Evolutionary conservation across 805 yeast species (phyloP), one percentile per base, ranked within the genome.

Genomic region (Metschnikowia continentalis): DNA sequence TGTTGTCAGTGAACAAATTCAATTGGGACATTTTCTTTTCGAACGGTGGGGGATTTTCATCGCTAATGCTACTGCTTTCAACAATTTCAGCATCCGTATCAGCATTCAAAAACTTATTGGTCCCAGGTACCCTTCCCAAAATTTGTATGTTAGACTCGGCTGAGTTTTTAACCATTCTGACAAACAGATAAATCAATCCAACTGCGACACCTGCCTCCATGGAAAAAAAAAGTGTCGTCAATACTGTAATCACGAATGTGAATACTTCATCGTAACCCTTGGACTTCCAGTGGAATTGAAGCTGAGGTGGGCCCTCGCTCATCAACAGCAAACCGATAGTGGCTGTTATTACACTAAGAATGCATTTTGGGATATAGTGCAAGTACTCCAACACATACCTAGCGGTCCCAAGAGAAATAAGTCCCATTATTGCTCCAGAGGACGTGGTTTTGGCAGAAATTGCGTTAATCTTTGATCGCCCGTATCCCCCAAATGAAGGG

Each of bases 401-500:
- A 0, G 86, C 80, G 4, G 89, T 83, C 15, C 88, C 55, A 42
- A 90, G 67, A 0, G 97, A 85, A 5, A 84, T 73, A 2, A 80
- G n/a, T 0, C 96, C 92, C 85, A 91, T 86, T 10, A 88, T 79
- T 3, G 83, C 81, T 0, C 96, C 96, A n/a, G 94, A 80, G 63
- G 85, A 72, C 10, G 91, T 91, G 0, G 96, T 88, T 56, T 81
- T 81, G 0, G 95, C 98, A 13, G 90, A 82, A 47, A 90, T 72
- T 1, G 91, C 86, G 69, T 92, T 92, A 52, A 92, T 84, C 61
- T 88, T 90, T 15, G 96, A 86, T 61, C 98, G 78, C 1, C 97
- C 98, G 63, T 91, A 92, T 0, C 98, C 98, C 8, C 98, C 99
- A 75, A 91, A 91, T 0, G 96, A 82, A 0, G 99, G 97, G 14